Base-by-base conservation (phyloP, 2,329 filamentous ascomycete species). In the Fonsecaea monophora region DNA sequence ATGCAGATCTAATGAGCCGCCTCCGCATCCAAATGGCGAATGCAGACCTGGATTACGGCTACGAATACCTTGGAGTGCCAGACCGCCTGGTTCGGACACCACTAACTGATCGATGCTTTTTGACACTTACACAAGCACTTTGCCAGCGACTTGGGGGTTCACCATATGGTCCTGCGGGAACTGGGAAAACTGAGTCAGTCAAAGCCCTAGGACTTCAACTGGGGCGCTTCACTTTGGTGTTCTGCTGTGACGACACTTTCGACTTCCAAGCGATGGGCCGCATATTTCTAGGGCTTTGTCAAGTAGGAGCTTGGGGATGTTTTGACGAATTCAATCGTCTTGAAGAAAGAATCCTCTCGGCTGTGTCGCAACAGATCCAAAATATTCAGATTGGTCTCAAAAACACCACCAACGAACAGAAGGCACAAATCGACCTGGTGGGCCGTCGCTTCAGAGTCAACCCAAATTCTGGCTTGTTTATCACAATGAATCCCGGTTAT, bases 241-340 rank as follows among this genome's bases (percentile, higher is more conserved):
- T 99, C 83, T 99, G 96, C 79, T 99, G 95, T 82, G 95, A 99
- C 77, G 95, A 99, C 80, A 99, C 95, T 0, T 99, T 99, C 75
- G 95, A 99, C 79, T 99, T 98, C 84, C 95, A 99, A 76, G 95
- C 95, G 59, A 99, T 99, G 95, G 96, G 96, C 13, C 92, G 95
- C 73, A 99, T 99, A 74, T 99, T 99, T 86, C 85, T 99, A 40
- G 95, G 95, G 85, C 96, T 99, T 69, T 99, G 96, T 78, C 95
- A 99, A 78, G 95, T 99, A 56, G 95, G 95, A 78, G 95, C 95
- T 4, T 99, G 95, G 95, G 96, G 96, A 75, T 99, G 95, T 83
- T 99, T 99, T 79, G 95, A 99, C 76, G 95, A 99, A 82, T 99
- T 99, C 85, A 99, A 99, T 80, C 92, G 95, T 86, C 85, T 99